phyloP scores from a whole-genome alignment of 768 basidiomycete species.

The Cystofilobasidium ferigula region DNA sequence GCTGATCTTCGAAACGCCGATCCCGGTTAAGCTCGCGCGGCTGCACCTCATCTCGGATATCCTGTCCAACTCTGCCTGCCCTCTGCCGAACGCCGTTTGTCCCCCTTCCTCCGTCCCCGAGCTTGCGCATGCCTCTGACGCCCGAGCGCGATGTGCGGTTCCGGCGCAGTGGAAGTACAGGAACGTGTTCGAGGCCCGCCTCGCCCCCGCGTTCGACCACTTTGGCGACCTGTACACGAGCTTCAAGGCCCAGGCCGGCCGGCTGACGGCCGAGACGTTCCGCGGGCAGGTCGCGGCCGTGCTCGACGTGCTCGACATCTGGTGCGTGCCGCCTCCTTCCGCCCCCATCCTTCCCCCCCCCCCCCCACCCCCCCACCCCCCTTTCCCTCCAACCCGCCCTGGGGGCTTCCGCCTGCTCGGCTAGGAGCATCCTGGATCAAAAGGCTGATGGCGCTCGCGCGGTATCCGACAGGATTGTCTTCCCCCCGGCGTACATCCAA shows the following conservation, averaged over 20 bases:
- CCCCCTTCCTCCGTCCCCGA: background rate
- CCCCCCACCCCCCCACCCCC: too few relatives aligned
- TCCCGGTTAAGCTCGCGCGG: conserved; percentile 93
- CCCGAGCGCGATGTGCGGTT: conserved; percentile 38
- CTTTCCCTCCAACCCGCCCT: too few relatives aligned
- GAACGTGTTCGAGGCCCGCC: conserved; percentile 77
- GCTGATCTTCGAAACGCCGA: conserved; percentile 78
- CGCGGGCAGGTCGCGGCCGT: conserved; percentile 80
- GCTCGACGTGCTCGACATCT: conserved; percentile 94
- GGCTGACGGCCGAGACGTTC: conserved; percentile 93
- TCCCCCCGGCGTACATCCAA: conserved; percentile 70
- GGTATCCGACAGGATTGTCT: conserved; percentile 56
- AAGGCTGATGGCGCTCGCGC: background rate
- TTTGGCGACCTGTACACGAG: conserved; percentile 81
- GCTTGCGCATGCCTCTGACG: background rate
- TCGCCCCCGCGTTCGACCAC: conserved; percentile 93
- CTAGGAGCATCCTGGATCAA: background rate
- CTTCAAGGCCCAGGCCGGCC: conserved; percentile 63
- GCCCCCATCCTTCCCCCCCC: too few relatives aligned
- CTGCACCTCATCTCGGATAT: conserved; percentile 95
- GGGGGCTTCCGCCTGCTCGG: background rate
- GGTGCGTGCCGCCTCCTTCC: conserved; percentile 39
- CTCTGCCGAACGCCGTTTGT: conserved; percentile 6
- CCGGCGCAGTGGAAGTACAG: conserved; percentile 69
- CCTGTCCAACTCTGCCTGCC: conserved; percentile 67